Percentiles rank a stretch among this genome's conserved stretches.
Evolutionary conservation across 176 grass and related monocot genomes (phyloP).

Genomic region (Zoysia japonica): DNA sequence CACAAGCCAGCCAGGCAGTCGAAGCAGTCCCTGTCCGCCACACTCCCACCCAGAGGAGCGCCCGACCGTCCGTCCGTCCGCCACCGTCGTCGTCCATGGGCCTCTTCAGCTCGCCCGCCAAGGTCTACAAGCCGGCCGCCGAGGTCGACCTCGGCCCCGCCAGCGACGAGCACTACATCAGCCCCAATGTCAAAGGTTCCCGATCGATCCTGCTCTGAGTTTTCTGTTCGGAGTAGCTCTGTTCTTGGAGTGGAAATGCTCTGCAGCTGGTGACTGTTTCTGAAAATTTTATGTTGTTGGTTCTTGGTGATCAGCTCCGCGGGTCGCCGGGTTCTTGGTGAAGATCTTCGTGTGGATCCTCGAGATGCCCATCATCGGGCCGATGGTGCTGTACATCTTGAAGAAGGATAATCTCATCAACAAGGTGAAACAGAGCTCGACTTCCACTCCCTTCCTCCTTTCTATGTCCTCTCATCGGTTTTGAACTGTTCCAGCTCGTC

Average conservation of each 20-base stretch:
- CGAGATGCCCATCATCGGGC: conserved; percentile 65
- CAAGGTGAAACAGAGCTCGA: conserved; percentile 48
- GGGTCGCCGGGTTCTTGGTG: conserved; percentile 84
- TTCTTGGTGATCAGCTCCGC: conserved; percentile 55
- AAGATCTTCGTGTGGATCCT: conserved; percentile 97
- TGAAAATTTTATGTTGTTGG: background rate
- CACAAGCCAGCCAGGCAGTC: background rate
- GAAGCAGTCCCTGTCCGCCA: background rate
- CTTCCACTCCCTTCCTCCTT: background rate
- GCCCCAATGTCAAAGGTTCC: conserved; percentile 88
- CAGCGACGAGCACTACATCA: conserved; percentile 84
- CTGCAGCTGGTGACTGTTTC: background rate
- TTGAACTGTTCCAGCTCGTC: conserved; percentile 57
- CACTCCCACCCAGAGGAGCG: background rate
- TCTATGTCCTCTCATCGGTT: too few relatives aligned
- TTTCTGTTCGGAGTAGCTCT: background rate
- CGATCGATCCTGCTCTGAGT: background rate
- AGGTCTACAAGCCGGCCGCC: conserved; percentile 75
- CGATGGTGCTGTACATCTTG: conserved; percentile 60
- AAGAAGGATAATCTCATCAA: conserved; percentile 98
- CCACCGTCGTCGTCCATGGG: conserved; percentile 49
- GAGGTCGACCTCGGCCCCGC: conserved; percentile 77
- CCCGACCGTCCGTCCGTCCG: too few relatives aligned
- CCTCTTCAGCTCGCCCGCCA: conserved; percentile 60
- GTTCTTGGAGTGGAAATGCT: background rate